Conservation (phyloP, 2,329 filamentous ascomycete genomes). For the Cercospora beticola region DNA sequence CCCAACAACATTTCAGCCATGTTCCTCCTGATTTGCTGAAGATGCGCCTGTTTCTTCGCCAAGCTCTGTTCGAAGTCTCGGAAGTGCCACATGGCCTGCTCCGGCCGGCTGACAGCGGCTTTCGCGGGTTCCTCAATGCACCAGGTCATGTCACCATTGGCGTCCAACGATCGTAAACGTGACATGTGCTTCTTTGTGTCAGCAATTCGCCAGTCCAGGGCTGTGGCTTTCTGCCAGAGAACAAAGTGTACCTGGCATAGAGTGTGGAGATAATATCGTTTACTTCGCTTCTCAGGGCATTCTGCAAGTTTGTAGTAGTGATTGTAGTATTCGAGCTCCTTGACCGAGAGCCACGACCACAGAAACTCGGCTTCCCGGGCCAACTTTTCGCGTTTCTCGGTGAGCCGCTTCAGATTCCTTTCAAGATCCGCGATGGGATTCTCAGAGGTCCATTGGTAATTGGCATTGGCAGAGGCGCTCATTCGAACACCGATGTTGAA, state of each 20-base stretch:
- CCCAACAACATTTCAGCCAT: not conserved
- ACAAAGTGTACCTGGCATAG: not conserved
- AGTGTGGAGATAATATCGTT: conserved; percentile 5
- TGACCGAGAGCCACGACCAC: conserved; percentile 14
- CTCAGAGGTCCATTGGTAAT: conserved; percentile 16
- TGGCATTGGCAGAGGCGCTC: conserved; percentile 11
- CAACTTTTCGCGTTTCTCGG: not conserved
- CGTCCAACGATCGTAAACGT: conserved; percentile 3
- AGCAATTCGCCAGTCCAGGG: conserved; percentile 16
- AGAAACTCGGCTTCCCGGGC: conserved; percentile 14
- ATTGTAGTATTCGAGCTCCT: conserved; percentile 19
- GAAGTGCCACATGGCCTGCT: not conserved
- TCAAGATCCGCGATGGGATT: conserved; percentile 16
- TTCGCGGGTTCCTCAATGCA: not conserved
- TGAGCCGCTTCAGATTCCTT: conserved; percentile 7
- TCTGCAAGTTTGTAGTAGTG: not conserved
- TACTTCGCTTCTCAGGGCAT: not conserved
- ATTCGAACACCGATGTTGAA: not conserved
- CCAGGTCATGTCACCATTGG: conserved; percentile 13
- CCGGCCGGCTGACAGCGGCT: not conserved
- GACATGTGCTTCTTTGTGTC: conserved; percentile 16
- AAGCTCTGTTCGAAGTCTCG: not conserved
- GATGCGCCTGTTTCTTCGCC: not conserved
- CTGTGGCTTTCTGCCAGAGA: conserved; percentile 11
- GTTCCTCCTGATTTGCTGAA: not conserved